Evolutionary conservation across 2,329 filamentous ascomycete genomes (phyloP).

Genomic region (Colletotrichum sublineola): DNA sequence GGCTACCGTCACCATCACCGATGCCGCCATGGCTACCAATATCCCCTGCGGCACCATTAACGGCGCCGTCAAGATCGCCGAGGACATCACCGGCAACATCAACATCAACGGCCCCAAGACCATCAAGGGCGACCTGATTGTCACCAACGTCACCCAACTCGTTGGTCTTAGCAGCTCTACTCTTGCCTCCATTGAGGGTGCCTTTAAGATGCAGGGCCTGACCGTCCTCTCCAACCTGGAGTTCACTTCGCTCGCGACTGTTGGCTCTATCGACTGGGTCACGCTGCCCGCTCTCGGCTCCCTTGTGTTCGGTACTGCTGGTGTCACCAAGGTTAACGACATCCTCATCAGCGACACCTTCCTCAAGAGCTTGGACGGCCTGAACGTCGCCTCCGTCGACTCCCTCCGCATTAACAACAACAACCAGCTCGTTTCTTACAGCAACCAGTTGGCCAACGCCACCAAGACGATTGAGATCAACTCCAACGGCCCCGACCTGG

Average conservation of each 20-base stretch:
- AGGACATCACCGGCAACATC: conserved; percentile 68
- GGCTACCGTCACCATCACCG: conserved; percentile 69
- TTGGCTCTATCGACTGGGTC: conserved; percentile 78
- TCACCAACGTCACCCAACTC: conserved; percentile 72
- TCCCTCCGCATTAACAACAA: conserved; percentile 93
- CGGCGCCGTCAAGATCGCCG: conserved; percentile 76
- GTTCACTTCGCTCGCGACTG: conserved; percentile 74
- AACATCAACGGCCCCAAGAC: conserved; percentile 70
- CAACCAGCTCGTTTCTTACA: conserved; percentile 79
- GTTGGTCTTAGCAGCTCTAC: conserved; percentile 72
- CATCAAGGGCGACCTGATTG: conserved; percentile 69
- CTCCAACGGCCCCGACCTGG: conserved; percentile 82
- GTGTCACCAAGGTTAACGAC: conserved; percentile 74
- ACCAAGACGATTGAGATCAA: conserved; percentile 78
- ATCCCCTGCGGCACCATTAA: conserved; percentile 78
- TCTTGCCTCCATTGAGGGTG: conserved; percentile 75
- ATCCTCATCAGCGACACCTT: conserved; percentile 89
- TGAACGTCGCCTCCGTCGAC: conserved; percentile 81
- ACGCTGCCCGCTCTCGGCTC: conserved; percentile 74
- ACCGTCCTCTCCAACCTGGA: conserved; percentile 76
- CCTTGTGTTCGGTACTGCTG: conserved; percentile 63
- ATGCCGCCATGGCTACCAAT: conserved; percentile 70
- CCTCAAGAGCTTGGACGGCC: conserved; percentile 81
- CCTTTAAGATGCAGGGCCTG: conserved; percentile 77
- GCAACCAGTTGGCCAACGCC: conserved; percentile 83